Evolutionary conservation across 1,284 basidiomycete genomes (phyloP).

Genomic region (Ganoderma leucocontextum): DNA sequence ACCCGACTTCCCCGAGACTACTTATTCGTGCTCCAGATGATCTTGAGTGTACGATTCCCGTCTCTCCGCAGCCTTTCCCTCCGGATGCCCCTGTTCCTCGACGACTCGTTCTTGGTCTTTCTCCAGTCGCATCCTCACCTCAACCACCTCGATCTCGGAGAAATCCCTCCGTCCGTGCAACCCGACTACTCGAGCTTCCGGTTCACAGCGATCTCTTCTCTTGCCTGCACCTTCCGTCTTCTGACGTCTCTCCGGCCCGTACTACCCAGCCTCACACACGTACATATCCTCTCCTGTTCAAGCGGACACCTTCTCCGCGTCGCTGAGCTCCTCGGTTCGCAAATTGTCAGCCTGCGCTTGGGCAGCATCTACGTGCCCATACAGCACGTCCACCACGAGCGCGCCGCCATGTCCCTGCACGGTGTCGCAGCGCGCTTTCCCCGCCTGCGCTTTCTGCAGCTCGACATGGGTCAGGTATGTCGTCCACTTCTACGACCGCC

Average conservation of each 20-base stretch:
- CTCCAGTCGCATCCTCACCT: constrained; percentile 1
- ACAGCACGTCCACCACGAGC: not conserved
- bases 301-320: not conserved
- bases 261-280: constrained; percentile 8
- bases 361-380: not conserved
- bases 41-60: not conserved
- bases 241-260: not conserved
- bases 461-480: constrained; percentile 17
- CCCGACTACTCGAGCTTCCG: not conserved
- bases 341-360: constrained; percentile 13
- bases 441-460: constrained; percentile 12
- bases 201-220: constrained; percentile 1
- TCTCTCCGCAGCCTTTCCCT: constrained; percentile 4
- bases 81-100: constrained; percentile 1
- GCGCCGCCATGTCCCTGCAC: not conserved
- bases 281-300: not conserved
- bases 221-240: constrained; percentile 7
- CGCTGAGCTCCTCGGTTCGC: not conserved
- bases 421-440: constrained; percentile 15
- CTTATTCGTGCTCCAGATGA: not conserved
- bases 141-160: constrained; percentile 7
- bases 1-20: not conserved
- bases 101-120: not conserved
- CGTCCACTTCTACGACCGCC: not conserved
- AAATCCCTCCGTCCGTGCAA: not conserved